Conservation (phyloP, 2,329 filamentous ascomycete genomes). For the Blastomyces percursus region DNA sequence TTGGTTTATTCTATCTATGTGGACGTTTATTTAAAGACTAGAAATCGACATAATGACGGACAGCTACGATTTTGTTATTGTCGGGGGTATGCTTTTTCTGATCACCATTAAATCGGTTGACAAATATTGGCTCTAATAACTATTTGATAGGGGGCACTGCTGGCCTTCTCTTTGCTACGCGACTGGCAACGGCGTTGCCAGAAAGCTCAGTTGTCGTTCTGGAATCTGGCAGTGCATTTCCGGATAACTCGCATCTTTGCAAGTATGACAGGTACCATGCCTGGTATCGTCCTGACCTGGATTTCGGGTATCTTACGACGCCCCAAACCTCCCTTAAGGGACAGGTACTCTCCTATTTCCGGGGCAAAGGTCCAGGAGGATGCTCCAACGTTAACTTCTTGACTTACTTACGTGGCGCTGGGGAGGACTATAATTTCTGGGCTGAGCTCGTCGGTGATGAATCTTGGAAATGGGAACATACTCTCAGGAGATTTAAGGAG, state of each 20-base stretch:
- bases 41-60: background rate
- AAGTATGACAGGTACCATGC: constrained; percentile 1
- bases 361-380: constrained; percentile 27
- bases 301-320: background rate
- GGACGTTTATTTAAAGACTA: background rate
- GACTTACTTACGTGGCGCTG: constrained; percentile 33
- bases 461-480: constrained; percentile 18
- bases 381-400: constrained; percentile 29
- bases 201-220: constrained; percentile 4
- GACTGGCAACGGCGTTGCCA: background rate
- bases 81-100: constrained; percentile 1
- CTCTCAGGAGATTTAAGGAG: constrained; percentile 4
- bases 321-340: constrained; percentile 2
- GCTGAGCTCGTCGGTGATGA: constrained; percentile 21
- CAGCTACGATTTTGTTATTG: constrained; percentile 7
- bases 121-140: background rate
- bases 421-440: constrained; percentile 26
- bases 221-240: constrained; percentile 1
- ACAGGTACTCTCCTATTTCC: constrained; percentile 5
- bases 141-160: constrained; percentile 1
- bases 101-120: background rate
- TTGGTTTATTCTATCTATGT: background rate
- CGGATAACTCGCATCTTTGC: constrained; percentile 2
- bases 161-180: constrained; percentile 3
- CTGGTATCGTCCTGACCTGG: background rate